phyloP scores from a whole-genome alignment of 768 basidiomycete species.

The Gelatoporia subvermispora region DNA sequence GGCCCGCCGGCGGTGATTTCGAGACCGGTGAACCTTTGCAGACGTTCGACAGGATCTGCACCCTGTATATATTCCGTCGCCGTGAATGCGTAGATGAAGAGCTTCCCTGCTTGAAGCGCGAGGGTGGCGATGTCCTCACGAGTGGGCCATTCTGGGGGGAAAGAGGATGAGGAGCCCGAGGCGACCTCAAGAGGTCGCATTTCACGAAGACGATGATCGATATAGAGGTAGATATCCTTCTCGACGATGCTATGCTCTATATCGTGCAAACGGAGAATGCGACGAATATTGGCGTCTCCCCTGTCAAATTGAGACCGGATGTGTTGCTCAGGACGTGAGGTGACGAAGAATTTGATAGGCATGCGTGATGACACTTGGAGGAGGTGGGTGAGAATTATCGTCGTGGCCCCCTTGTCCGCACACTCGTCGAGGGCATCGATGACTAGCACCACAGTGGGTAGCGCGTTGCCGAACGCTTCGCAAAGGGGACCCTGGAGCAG shows the following conservation, averaged over 20 bases:
- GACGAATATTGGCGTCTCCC: too few species aligned
- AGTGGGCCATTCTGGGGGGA: too few species aligned
- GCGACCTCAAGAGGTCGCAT: background rate
- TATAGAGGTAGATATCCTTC: background rate
- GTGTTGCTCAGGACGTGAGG: background rate
- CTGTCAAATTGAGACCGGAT: background rate
- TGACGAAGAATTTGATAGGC: slow-evolving; percentile 1
- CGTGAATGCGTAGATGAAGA: too few species aligned
- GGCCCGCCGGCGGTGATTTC: too few species aligned
- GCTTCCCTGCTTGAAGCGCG: too few species aligned
- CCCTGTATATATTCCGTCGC: too few species aligned
- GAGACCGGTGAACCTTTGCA: too few species aligned
- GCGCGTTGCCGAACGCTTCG: slow-evolving; percentile 1
- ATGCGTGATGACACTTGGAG: background rate
- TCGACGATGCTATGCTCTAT: background rate
- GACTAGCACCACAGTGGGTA: slow-evolving; percentile 9
- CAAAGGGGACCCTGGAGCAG: slow-evolving; percentile 6
- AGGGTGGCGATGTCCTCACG: too few species aligned
- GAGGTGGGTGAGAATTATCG: background rate
- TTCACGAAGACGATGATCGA: background rate
- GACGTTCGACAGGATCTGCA: too few species aligned
- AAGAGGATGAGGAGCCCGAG: too few species aligned
- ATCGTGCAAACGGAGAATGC: background rate
- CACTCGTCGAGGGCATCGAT: slow-evolving; percentile 36
- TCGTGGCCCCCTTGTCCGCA: background rate